phyloP scores from a whole-genome alignment of 129 eudicot species.

The Tanacetum coccineum region DNA sequence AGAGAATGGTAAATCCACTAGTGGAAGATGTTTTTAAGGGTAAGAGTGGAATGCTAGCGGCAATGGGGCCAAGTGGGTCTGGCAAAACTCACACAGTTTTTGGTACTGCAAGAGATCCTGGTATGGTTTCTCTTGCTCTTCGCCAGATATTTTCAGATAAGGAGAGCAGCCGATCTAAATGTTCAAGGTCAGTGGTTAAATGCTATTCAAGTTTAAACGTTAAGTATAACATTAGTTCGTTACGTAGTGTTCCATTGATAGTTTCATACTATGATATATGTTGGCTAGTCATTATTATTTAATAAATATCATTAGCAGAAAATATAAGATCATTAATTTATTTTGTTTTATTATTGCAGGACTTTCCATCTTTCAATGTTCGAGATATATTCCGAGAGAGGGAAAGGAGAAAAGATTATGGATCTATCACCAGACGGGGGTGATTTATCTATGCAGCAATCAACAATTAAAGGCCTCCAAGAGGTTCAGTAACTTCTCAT shows the following conservation, averaged over 20 bases:
- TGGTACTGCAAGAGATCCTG: conserved; percentile 68
- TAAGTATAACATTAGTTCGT: not conserved
- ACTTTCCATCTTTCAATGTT: conserved; percentile 64
- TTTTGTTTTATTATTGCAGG: conserved; percentile 36
- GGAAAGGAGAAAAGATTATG: conserved; percentile 56
- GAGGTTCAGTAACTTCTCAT: conserved; percentile 43
- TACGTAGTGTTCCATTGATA: not conserved
- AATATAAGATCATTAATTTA: not conserved
- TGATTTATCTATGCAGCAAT: conserved; percentile 56
- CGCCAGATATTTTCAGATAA: conserved; percentile 42
- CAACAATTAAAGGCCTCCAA: conserved; percentile 63
- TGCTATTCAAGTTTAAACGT: not conserved
- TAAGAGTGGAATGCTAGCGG: conserved; percentile 79
- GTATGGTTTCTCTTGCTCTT: conserved; percentile 83
- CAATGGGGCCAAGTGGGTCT: conserved; percentile 93
- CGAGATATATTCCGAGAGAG: conserved; percentile 70
- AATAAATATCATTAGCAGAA: too few relatives aligned
- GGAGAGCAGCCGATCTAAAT: conserved; percentile 23
- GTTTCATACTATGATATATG: too few relatives aligned
- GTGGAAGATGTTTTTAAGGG: conserved; percentile 71
- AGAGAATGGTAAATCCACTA: conserved; percentile 57
- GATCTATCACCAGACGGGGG: conserved; percentile 65
- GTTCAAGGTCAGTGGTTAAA: conserved; percentile 41
- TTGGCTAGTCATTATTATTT: too few relatives aligned
- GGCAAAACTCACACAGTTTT: conserved; percentile 88